phyloP scores from a whole-genome alignment of 306 rosid genomes.

The Trifolium repens region DNA sequence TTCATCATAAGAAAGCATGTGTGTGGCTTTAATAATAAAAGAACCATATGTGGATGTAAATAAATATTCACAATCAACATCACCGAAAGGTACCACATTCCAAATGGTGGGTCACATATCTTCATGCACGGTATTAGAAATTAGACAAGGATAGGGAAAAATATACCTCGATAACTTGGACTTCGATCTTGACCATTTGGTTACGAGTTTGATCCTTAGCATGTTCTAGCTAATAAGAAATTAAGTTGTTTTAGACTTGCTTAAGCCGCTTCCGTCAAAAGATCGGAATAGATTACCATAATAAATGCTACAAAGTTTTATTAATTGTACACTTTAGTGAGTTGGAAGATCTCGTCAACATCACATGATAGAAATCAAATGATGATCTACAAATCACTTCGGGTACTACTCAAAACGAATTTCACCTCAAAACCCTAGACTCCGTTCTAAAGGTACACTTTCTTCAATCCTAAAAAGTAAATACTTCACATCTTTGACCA shows the following conservation, averaged over 20 bases:
- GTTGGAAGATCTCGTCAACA: not conserved
- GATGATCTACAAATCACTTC: not conserved
- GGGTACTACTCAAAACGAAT: not conserved
- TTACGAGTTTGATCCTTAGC: no score
- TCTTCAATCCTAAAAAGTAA: no score
- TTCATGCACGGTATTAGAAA: conserved; percentile 36
- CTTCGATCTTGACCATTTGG: no score
- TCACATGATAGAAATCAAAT: not conserved
- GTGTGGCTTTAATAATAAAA: conserved; percentile 54
- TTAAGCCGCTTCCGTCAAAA: not conserved
- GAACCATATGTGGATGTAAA: conserved; percentile 32
- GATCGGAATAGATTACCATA: not conserved
- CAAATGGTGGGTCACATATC: conserved; percentile 42
- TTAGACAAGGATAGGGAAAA: not conserved
- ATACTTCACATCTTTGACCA: not conserved
- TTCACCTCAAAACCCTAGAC: no score
- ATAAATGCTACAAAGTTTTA: not conserved
- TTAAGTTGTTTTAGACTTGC: no score
- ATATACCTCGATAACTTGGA: no score
- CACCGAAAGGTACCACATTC: conserved; percentile 71
- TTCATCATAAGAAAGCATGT: conserved; percentile 65
- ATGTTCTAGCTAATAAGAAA: no score
- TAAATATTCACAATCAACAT: conserved; percentile 46
- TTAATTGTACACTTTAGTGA: not conserved
- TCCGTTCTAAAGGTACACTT: no score